phyloP scores from a whole-genome alignment of 2,329 filamentous ascomycete genomes.

The Penicillium glabrum region DNA sequence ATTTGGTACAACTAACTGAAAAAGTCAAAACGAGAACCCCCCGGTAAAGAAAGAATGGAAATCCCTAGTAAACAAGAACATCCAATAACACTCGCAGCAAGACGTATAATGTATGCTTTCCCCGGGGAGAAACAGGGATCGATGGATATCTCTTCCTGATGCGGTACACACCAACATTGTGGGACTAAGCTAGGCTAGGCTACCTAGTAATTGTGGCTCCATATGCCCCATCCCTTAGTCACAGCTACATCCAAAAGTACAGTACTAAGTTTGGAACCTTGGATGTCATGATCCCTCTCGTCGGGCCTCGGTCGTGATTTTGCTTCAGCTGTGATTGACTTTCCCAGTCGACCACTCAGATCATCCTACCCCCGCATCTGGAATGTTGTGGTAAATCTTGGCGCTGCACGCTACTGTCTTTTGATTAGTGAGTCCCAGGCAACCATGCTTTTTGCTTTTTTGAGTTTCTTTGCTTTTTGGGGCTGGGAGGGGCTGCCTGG shows the following conservation, averaged over 20 bases:
- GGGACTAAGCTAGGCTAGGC: background rate
- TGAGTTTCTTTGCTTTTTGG: background rate
- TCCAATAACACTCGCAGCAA: background rate
- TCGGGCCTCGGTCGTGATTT: background rate
- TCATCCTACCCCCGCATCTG: background rate
- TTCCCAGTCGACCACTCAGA: background rate
- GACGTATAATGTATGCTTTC: background rate
- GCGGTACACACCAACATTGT: background rate
- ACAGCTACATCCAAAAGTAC: background rate
- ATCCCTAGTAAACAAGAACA: background rate
- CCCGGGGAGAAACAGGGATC: background rate
- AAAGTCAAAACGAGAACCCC: background rate
- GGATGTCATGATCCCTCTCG: background rate
- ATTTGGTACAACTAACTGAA: background rate
- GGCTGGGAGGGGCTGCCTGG: background rate
- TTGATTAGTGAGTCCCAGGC: conserved; percentile 1
- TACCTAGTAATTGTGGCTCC: background rate
- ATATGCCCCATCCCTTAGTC: background rate
- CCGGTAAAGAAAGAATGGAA: background rate
- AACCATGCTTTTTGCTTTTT: background rate
- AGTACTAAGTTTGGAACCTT: background rate
- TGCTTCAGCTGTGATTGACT: background rate
- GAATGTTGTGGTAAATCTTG: background rate
- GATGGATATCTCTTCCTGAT: background rate
- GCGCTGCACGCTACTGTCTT: background rate